A percentile compares a stretch with the other conserved stretches of the same genome.
Conservation (phyloP, 768 basidiomycete species). For the Coprinopsis cinerea region DNA sequence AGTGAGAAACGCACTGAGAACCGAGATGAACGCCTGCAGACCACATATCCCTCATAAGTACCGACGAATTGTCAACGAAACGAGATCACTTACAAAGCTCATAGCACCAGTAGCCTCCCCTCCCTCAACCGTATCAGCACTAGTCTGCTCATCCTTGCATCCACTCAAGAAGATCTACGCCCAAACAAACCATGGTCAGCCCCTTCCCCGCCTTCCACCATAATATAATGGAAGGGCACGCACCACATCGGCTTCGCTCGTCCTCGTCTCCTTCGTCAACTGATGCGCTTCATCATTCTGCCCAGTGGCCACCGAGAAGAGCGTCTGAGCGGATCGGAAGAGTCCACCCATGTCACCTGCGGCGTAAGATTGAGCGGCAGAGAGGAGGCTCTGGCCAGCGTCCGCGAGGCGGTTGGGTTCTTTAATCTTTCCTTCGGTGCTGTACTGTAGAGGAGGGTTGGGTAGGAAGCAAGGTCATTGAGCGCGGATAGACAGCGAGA, state of each 20-base stretch:
- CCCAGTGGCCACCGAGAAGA: conserved; percentile 73
- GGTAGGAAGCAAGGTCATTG: not conserved
- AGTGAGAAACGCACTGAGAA: conserved; percentile 35
- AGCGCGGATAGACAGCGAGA: not conserved
- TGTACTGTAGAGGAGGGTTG: conserved; percentile 49
- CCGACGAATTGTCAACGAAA: not conserved
- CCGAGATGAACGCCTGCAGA: conserved; percentile 43
- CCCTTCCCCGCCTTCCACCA: not conserved
- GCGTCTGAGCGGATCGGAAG: conserved; percentile 61
- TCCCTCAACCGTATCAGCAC: conserved; percentile 64
- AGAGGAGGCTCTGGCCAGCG: conserved; percentile 68
- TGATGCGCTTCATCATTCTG: conserved; percentile 56
- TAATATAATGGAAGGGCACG: not conserved
- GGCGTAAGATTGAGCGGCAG: conserved; percentile 69
- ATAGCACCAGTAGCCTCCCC: conserved; percentile 72
- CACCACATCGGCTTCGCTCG: conserved; percentile 85
- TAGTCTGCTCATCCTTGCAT: conserved; percentile 78
- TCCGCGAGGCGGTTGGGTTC: conserved; percentile 84
- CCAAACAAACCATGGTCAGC: not conserved
- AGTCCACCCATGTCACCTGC: conserved; percentile 76
- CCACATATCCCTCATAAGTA: not conserved
- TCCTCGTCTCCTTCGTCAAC: conserved; percentile 54
- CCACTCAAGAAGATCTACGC: conserved; percentile 74
- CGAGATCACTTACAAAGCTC: conserved; percentile 40
- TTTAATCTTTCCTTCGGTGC: conserved; percentile 92